Conservation (phyloP, 352 stramenopile genomes). For the Albugo laibachii region DNA sequence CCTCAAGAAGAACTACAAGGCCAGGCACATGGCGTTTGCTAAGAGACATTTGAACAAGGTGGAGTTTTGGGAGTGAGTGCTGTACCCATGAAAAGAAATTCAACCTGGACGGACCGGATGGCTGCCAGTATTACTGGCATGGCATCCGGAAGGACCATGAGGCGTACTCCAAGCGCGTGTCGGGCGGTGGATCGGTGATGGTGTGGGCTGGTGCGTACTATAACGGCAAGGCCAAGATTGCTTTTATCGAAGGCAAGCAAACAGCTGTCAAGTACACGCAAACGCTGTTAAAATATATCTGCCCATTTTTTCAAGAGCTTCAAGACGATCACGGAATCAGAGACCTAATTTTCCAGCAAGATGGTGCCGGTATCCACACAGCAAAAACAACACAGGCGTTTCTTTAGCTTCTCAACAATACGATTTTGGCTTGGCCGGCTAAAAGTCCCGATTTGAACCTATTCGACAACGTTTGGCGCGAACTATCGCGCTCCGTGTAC, state of each 20-base stretch:
- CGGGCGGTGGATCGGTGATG: not conserved
- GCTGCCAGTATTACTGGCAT: too few relatives aligned
- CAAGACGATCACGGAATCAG: too few relatives aligned
- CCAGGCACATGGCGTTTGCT: not conserved
- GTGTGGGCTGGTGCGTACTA: not conserved
- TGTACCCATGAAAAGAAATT: not conserved
- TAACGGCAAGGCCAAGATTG: not conserved
- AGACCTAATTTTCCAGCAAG: too few relatives aligned
- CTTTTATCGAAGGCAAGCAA: not conserved
- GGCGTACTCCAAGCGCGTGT: not conserved
- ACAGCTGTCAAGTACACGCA: too few relatives aligned
- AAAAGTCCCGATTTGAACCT: too few relatives aligned
- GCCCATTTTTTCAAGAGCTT: not conserved
- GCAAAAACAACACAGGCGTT: too few relatives aligned
- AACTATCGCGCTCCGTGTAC: too few relatives aligned
- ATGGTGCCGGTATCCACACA: too few relatives aligned
- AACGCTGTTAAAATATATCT: not conserved
- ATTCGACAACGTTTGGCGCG: too few relatives aligned
- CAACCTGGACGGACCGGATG: not conserved
- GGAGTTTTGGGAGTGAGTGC: not conserved
- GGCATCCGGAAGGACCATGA: not conserved
- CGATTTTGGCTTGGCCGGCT: too few relatives aligned
- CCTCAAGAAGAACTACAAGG: not conserved
- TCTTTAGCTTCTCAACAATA: too few relatives aligned
- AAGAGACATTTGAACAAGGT: not conserved